phyloP scores from a whole-genome alignment of 768 basidiomycete genomes.

The Phanerochaete sordida region DNA sequence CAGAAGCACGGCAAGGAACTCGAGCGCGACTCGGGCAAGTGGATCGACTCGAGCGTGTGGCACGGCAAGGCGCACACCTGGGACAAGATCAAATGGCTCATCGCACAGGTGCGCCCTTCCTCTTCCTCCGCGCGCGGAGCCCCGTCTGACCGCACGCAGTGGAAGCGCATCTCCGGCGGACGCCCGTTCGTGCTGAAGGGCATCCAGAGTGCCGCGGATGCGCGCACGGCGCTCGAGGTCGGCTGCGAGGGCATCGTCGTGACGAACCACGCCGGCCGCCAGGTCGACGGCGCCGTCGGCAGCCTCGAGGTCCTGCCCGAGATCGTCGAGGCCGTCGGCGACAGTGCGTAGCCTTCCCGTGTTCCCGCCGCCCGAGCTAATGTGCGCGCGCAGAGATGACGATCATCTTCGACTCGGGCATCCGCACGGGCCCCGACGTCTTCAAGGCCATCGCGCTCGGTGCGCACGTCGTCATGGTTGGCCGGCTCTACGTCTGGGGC shows the following conservation, averaged over 20 bases:
- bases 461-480: conserved; percentile 49
- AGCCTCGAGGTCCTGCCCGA: conserved; percentile 48
- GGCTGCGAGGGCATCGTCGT: conserved; percentile 56
- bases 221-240: conserved; percentile 40
- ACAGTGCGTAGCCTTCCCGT: conserved; percentile 30
- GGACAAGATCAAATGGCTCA: conserved; percentile 49
- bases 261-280: conserved; percentile 52
- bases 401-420: conserved; percentile 52
- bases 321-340: conserved; percentile 48
- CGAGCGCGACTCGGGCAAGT: conserved; percentile 39
- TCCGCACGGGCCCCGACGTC: conserved; percentile 48
- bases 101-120: conserved; percentile 32
- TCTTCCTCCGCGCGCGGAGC: not conserved
- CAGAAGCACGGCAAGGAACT: conserved; percentile 40
- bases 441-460: conserved; percentile 57
- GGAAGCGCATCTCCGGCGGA: conserved; percentile 44
- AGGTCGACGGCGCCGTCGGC: conserved; percentile 54
- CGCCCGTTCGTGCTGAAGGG: conserved; percentile 55
- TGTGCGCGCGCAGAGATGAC: conserved; percentile 35
- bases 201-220: conserved; percentile 45
- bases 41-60: conserved; percentile 47
- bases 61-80: conserved; percentile 51
- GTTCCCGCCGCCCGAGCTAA: not conserved
- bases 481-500: conserved; percentile 48
- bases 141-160: conserved; percentile 23